Evolutionary conservation across 2,329 filamentous ascomycete species (phyloP).

Genomic region (Proliferodiscus dingleyae): DNA sequence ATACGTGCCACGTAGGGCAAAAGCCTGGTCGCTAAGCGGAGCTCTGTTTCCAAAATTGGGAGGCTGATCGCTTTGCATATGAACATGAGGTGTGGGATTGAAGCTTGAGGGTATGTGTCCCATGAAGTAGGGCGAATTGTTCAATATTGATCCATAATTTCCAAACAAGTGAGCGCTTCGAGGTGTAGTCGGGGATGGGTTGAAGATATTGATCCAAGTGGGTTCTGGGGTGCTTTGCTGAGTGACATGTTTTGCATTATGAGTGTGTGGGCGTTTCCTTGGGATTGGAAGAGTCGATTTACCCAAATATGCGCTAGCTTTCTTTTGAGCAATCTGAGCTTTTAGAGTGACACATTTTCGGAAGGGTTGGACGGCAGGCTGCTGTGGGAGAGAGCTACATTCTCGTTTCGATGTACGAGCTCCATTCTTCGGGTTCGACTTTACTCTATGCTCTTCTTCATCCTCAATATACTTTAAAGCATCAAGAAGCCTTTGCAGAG

Average conservation of each 20-base stretch:
- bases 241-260: not conserved
- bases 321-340: conserved; percentile 4
- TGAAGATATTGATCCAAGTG: conserved; percentile 12
- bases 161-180: not conserved
- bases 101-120: not conserved
- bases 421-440: not conserved
- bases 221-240: conserved; percentile 5
- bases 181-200: conserved; percentile 6
- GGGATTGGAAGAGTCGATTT: not conserved
- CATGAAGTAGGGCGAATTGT: not conserved
- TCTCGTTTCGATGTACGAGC: not conserved
- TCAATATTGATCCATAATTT: not conserved
- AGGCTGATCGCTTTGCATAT: not conserved
- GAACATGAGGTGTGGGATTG: not conserved
- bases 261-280: not conserved
- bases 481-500: conserved; percentile 18
- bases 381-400: conserved; percentile 11
- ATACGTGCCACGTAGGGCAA: no score
- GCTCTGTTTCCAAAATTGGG: not conserved
- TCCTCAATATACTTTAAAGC: conserved; percentile 16
- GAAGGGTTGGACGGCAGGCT: conserved; percentile 19
- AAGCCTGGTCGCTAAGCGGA: not conserved
- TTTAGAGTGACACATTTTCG: conserved; percentile 5
- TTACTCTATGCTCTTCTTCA: conserved; percentile 9
- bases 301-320: not conserved